Conservation (phyloP, 1,284 basidiomycete species). For the Bjerkandera adusta region DNA sequence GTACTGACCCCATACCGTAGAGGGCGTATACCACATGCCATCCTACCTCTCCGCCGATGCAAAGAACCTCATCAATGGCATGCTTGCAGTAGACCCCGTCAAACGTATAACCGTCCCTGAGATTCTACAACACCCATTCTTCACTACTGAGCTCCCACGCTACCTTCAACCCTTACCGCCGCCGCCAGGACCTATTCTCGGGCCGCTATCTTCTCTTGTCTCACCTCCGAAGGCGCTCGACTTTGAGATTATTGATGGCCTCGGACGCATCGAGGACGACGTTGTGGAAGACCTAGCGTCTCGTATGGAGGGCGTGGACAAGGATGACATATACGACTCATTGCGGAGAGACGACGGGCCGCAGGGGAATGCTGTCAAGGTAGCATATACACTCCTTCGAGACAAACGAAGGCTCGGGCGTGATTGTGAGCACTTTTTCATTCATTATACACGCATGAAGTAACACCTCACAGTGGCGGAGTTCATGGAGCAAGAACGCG, state of each 20-base stretch:
- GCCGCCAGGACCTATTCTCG: conserved; percentile 74
- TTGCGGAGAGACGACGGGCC: conserved; percentile 78
- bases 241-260: conserved; percentile 75
- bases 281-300: conserved; percentile 82
- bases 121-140: conserved; percentile 88
- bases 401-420: conserved; percentile 88
- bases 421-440: conserved; percentile 54
- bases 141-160: conserved; percentile 78
- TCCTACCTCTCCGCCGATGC: conserved; percentile 77
- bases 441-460: conserved; percentile 6
- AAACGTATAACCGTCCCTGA: conserved; percentile 91
- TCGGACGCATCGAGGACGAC: conserved; percentile 89
- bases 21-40: conserved; percentile 85
- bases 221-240: conserved; percentile 62
- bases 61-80: conserved; percentile 73
- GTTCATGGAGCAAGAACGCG: conserved; percentile 79
- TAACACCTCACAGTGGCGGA: conserved; percentile 55
- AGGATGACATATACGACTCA: conserved; percentile 85
- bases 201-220: conserved; percentile 68
- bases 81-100: conserved; percentile 91
- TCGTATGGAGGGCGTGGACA: conserved; percentile 75
- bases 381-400: conserved; percentile 91
- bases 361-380: conserved; percentile 93
- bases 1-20: conserved; percentile 37
- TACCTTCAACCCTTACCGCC: conserved; percentile 87